phyloP scores from a whole-genome alignment of 2,329 filamentous ascomycete genomes.

The Ophiocordyceps australis region DNA sequence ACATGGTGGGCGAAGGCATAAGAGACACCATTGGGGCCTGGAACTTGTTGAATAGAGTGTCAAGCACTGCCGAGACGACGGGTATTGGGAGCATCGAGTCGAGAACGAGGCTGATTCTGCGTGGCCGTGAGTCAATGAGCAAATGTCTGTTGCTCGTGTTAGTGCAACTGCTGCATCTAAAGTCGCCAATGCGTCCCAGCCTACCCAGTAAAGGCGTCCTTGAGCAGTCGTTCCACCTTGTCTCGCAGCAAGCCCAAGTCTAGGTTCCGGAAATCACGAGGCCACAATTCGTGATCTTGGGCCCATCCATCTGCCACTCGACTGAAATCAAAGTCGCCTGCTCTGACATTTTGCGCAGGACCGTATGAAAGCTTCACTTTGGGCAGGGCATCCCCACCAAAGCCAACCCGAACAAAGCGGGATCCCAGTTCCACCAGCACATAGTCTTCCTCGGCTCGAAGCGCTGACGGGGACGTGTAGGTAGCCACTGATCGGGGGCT shows the following conservation, averaged over 20 bases:
- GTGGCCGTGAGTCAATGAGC: conserved; percentile 56
- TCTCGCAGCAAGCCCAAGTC: conserved; percentile 72
- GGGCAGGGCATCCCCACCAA: conserved; percentile 66
- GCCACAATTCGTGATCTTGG: conserved; percentile 57
- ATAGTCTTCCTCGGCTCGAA: conserved; percentile 66
- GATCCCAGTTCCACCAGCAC: conserved; percentile 71
- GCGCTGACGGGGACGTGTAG: conserved; percentile 39
- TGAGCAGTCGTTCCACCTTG: conserved; percentile 65
- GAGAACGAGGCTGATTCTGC: conserved; percentile 56
- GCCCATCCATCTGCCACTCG: conserved; percentile 40
- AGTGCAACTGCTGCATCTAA: too few species aligned
- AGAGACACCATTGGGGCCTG: conserved; percentile 68
- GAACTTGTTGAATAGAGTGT: conserved; percentile 65
- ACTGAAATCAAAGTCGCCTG: conserved; percentile 69
- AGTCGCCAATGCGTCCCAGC: too few species aligned
- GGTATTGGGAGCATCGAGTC: conserved; percentile 64
- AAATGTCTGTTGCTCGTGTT: conserved; percentile 42
- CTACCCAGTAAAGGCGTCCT: conserved; percentile 71
- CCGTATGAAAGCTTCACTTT: conserved; percentile 55
- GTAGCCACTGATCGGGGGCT: conserved; percentile 24
- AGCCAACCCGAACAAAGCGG: conserved; percentile 62
- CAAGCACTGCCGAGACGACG: conserved; percentile 55
- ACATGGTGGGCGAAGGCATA: conserved; percentile 58
- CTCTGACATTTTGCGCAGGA: conserved; percentile 57
- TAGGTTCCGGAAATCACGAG: conserved; percentile 49